A percentile compares a stretch with the other conserved stretches of the same genome.
These are phyloP conservation scores for Ambrosiella xylebori DNA, from an alignment of 2,329 filamentous ascomycete species.

Conservation along the genomic window DNA sequence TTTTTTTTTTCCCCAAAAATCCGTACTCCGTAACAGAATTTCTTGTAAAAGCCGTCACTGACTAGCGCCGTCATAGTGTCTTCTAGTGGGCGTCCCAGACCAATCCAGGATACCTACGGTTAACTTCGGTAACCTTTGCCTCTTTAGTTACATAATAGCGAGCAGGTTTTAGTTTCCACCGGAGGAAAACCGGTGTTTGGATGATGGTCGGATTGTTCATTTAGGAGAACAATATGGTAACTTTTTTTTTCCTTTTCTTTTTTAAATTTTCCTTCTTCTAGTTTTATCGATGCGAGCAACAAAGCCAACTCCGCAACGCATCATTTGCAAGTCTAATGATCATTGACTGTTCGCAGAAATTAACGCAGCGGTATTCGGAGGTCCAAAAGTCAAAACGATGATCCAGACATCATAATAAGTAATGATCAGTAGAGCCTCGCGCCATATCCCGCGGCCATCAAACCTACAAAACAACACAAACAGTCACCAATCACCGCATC, in stretches of 20 bases:
- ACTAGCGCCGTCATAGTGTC: too few relatives aligned
- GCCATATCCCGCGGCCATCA: not conserved
- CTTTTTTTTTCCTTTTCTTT: not conserved
- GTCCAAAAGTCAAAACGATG: not conserved
- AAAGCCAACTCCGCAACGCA: not conserved
- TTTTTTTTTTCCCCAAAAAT: too few relatives aligned
- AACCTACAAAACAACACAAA: not conserved
- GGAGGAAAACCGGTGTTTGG: not conserved
- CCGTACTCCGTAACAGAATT: too few relatives aligned
- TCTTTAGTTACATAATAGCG: not conserved
- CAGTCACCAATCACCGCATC: not conserved
- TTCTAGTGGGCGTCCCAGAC: not conserved
- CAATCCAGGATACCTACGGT: not conserved
- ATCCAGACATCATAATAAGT: not conserved
- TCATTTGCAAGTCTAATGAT: too few relatives aligned
- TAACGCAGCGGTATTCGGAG: not conserved
- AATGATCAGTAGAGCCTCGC: not conserved
- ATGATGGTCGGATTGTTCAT: not conserved
- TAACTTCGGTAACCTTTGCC: not conserved
- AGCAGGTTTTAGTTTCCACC: not conserved
- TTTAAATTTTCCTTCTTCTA: not conserved
- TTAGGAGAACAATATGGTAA: not conserved
- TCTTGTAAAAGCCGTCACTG: too few relatives aligned
- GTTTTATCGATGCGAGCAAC: not conserved
- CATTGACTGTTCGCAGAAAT: too few relatives aligned